phyloP scores from a whole-genome alignment of 495 filamentous ascomycete species.

The Trichoderma gamsii region DNA sequence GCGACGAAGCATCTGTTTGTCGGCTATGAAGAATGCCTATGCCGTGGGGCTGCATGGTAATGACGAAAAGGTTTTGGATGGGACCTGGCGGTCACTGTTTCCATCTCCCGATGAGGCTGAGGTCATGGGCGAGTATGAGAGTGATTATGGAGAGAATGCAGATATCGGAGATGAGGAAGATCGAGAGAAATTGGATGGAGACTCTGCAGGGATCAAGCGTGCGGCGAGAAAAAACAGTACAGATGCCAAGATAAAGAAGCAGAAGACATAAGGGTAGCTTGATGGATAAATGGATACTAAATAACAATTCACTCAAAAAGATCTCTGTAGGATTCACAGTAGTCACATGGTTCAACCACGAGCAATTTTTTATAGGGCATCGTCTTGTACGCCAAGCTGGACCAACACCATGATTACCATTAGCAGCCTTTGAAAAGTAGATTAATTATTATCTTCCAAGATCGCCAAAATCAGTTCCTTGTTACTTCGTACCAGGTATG shows the following conservation, averaged over 20 bases:
- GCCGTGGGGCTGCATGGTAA: slow-evolving; percentile 54
- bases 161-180: slow-evolving; percentile 22
- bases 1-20: slow-evolving; percentile 51
- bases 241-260: slow-evolving; percentile 11
- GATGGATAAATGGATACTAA: not conserved
- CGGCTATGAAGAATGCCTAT: slow-evolving; percentile 61
- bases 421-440: not conserved
- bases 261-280: not conserved
- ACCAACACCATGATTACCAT: not conserved
- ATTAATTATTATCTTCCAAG: not conserved
- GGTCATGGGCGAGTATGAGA: slow-evolving; percentile 29
- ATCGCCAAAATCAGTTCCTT: not conserved
- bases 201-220: not conserved
- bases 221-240: not conserved
- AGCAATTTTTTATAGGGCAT: not conserved
- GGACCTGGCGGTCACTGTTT: slow-evolving; percentile 56
- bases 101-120: slow-evolving; percentile 44
- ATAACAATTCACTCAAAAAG: too few species aligned
- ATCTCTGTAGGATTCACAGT: too few species aligned
- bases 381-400: not conserved
- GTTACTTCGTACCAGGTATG: not conserved
- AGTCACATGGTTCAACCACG: not conserved
- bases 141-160: slow-evolving; percentile 27
- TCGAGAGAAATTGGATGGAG: not conserved
- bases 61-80: slow-evolving; percentile 51